Percentiles rank a stretch among this genome's conserved stretches.
These are phyloP conservation scores for Torrubiella hemipterigena DNA, from an alignment of 2,329 filamentous ascomycete species.

Conservation along the genomic window DNA sequence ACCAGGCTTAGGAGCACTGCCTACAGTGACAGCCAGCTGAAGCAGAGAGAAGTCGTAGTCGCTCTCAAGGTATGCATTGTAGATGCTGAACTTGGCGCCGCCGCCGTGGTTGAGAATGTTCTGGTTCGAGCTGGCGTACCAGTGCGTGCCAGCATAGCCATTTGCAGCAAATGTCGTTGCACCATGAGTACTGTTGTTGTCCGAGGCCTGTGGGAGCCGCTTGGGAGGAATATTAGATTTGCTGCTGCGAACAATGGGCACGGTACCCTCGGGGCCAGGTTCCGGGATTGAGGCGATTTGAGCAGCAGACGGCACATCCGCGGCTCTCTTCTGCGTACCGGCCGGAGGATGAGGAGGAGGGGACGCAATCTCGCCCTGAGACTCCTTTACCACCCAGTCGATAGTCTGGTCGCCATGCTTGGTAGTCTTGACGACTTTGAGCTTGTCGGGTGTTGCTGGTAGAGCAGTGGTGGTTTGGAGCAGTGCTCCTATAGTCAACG, in stretches of 20 bases:
- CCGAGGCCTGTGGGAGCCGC: conserved; percentile 2
- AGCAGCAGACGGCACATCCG: neutral
- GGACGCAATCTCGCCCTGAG: conserved; percentile 7
- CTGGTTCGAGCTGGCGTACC: conserved; percentile 10
- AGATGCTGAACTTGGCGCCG: conserved; percentile 8
- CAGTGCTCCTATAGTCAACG: conserved; percentile 1
- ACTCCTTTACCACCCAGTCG: conserved; percentile 8
- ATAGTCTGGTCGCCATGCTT: conserved; percentile 6
- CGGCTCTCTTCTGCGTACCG: neutral
- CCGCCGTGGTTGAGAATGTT: conserved; percentile 8
- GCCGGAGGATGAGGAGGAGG: conserved; percentile 5
- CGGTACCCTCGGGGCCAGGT: conserved; percentile 9
- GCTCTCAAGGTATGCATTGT: conserved; percentile 7
- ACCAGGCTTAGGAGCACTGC: conserved; percentile 5
- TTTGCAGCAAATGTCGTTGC: neutral
- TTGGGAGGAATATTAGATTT: conserved; percentile 7
- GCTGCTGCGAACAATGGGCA: conserved; percentile 9
- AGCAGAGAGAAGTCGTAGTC: conserved; percentile 11
- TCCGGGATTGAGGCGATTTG: neutral
- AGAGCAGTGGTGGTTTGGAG: neutral
- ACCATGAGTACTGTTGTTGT: neutral
- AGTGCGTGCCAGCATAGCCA: conserved; percentile 8
- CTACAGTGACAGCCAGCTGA: conserved; percentile 10
- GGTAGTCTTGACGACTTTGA: conserved; percentile 8
- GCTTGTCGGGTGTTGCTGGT: neutral